Evolutionary conservation across 768 basidiomycete species (phyloP), one percentile per base, ranked within the genome.

Genomic region (Infundibulicybe gibba): DNA sequence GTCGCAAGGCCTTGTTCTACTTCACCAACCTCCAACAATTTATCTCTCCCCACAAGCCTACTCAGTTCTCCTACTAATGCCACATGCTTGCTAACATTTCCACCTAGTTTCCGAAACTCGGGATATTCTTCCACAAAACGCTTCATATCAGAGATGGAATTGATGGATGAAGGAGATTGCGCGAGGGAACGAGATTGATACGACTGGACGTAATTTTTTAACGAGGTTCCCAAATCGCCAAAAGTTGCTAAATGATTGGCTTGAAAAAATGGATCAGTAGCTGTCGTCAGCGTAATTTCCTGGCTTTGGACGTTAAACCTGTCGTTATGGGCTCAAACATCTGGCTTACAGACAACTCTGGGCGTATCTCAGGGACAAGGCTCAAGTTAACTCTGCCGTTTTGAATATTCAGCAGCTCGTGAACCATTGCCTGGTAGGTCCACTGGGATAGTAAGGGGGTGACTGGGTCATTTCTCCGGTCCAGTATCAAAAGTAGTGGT

Each of bases 341-440:
- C 3, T 31, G 14, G 64, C 80, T 52, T 57, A 90, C 94, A 60
- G 84, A 80, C 45, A 98, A 74, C 63, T 99, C 97, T 20, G 89
- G 83, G 41, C 77, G 70, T 38, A 94, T 87, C 54, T 91, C 94
- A 12, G 92, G 92, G 32, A 94, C 91, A 50, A 80, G 69, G 51
- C 79, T 81, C 39, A 95, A 66, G 59, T 91, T 84, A 3, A 98
- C 94, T 48, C 97, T 79, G 15, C 95, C 95, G 60, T 97, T 98
- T 51, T 89, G 85, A 40, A 99, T 97, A 2, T 90, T 87, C 6
- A 98, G 68, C 12, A 97, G 72, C 62, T 98, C 97, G 58, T 99
- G 97, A 0, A 98, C 97, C 94, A 98, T 97, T 1, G 95, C 97
- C 63, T 98, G 95, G 68, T 98, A 98, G 19, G 97, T 98, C 97